Conservation (phyloP, 2,329 filamentous ascomycete genomes). For the Aspergillus ochraceus region DNA sequence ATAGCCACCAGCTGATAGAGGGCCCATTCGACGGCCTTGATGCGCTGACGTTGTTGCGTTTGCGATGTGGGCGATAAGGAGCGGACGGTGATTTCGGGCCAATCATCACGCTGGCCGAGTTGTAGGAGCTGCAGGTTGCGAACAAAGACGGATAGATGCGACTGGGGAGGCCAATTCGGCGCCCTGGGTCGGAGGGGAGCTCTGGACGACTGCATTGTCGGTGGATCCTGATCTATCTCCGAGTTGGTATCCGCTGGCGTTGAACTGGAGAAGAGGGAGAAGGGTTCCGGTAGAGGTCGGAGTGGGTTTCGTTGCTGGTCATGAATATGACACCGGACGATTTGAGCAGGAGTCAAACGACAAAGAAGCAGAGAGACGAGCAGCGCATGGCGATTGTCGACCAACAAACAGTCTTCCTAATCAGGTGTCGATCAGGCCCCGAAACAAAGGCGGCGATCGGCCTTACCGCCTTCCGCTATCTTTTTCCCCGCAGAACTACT, state of each 20-base stretch:
- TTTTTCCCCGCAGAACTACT: constrained; percentile 4
- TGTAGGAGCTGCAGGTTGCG: constrained; percentile 82
- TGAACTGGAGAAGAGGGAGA: neutral
- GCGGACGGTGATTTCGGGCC: constrained; percentile 71
- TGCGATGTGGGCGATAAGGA: constrained; percentile 70
- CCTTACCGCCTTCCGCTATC: constrained; percentile 6
- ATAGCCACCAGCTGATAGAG: constrained; percentile 83
- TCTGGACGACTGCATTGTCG: constrained; percentile 35
- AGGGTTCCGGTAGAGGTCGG: neutral
- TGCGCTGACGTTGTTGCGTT: constrained; percentile 80
- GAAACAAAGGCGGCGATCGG: neutral
- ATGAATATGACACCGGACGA: neutral
- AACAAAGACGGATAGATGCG: constrained; percentile 67
- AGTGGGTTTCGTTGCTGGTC: neutral
- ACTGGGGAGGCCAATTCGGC: constrained; percentile 44
- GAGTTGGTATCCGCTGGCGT: neutral
- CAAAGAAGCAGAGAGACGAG: neutral
- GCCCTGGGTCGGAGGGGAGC: constrained; percentile 31
- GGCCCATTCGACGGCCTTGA: constrained; percentile 83
- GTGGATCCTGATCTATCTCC: neutral
- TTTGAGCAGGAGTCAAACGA: neutral
- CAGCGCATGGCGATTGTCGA: constrained; percentile 2
- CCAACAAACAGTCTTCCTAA: constrained; percentile 1
- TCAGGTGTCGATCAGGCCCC: constrained; percentile 1
- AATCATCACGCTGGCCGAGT: constrained; percentile 73